Base-by-base conservation (phyloP, 352 stramenopile genomes). In the Phytopythium montanum region DNA sequence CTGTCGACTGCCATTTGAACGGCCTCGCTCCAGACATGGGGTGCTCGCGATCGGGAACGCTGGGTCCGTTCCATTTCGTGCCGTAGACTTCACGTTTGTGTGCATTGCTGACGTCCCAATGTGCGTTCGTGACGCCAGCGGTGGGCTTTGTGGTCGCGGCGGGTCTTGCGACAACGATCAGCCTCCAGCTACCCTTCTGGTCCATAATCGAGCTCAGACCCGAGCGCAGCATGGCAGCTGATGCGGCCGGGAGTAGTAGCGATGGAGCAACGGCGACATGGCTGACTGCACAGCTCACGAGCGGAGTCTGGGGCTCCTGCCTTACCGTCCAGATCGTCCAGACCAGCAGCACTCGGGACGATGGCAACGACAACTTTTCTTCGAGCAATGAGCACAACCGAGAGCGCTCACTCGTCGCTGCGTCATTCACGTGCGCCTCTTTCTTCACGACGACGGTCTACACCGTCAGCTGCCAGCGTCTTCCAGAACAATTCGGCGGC, bases 101-200 rank as follows among this genome's bases (percentile, higher is more conserved):
- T 51, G 8, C 31, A 29, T 31, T 14, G 28, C 45, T 52, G 25
- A 52, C 45, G 2, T 36, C 5, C 31, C 0, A 39, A 29, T n/a
- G 21, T 29, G n/a, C 36, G 48, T 52, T 28, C 5, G 41, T 58
- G 34, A 12, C 14, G 25, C 12, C 19, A 88, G 79, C 72, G 44
- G 64, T 81, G 26, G 46, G 33, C 10, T 76, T 64, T 29, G 73
- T 72, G 3, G 14, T 80, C 41, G 13, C 66, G 25, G 73, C 75
- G 46, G 66, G 64, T 8, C 31, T 73, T 18, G 39, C 85, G 36
- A 73, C 69, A 3, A 54, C 72, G 23, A 54, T 76, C 9, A 73
- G 67, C 14, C 66, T 88, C 16, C 45, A 85, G 12, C 50, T 88
- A 26, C 79, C 79, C 8, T 88, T 81, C 55, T 88, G 79, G 79